Evolutionary conservation across 1,139 yeast species (phyloP).

Genomic region (Yamadazyma dushanensis): DNA sequence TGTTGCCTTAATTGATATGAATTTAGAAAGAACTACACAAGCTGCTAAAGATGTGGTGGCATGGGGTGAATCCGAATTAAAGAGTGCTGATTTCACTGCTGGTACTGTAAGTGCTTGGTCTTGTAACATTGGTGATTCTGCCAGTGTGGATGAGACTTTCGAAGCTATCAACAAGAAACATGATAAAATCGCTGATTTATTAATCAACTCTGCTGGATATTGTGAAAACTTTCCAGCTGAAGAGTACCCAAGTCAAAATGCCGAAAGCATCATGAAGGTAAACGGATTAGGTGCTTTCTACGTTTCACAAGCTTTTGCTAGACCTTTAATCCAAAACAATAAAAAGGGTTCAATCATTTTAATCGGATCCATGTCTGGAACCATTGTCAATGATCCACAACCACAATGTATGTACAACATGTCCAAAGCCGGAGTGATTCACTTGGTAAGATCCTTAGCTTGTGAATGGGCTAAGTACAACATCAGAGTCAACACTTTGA

Average conservation of each 20-base stretch:
- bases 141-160: constrained; percentile 56
- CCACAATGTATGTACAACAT: constrained; percentile 53
- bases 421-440: constrained; percentile 53
- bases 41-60: constrained; percentile 59
- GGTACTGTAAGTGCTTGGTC: constrained; percentile 67
- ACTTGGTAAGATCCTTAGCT: constrained; percentile 48
- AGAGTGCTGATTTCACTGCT: constrained; percentile 40
- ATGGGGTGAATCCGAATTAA: constrained; percentile 54
- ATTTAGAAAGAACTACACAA: constrained; percentile 55
- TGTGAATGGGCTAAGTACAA: constrained; percentile 55
- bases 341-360: constrained; percentile 48
- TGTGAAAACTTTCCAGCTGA: constrained; percentile 78
- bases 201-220: constrained; percentile 82
- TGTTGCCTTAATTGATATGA: constrained; percentile 73
- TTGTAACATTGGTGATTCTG: constrained; percentile 72
- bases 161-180: constrained; percentile 55
- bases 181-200: constrained; percentile 59
- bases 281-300: constrained; percentile 76
- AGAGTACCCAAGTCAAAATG: constrained; percentile 71
- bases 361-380: constrained; percentile 51
- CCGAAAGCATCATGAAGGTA: constrained; percentile 68
- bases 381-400: constrained; percentile 52
- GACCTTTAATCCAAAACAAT: constrained; percentile 61
- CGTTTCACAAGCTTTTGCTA: constrained; percentile 61
- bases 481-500: constrained; percentile 48